A percentile compares a stretch with the other conserved stretches of the same genome.
phyloP scores from a whole-genome alignment of 1,284 basidiomycete species.

The Boletus austroedulis region DNA sequence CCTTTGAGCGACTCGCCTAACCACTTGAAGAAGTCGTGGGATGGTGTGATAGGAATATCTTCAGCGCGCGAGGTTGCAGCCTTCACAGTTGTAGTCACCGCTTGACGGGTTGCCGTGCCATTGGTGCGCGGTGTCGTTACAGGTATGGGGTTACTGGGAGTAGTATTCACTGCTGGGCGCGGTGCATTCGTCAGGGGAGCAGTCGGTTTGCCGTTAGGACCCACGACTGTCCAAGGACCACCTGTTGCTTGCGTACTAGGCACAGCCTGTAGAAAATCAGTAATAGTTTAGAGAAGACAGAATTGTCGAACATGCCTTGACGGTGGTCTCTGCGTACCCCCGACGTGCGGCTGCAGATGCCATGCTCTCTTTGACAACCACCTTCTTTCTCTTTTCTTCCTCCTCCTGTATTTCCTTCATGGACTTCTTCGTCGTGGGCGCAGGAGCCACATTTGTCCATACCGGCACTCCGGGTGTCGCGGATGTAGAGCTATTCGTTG shows the following conservation, averaged over 20 bases:
- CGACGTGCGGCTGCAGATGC: slow-evolving; percentile 59
- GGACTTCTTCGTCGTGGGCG: slow-evolving; percentile 74
- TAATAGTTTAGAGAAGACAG: background rate
- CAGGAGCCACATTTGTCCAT: slow-evolving; percentile 63
- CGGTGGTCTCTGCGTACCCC: slow-evolving; percentile 77
- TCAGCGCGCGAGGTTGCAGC: slow-evolving; percentile 50
- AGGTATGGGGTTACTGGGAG: slow-evolving; percentile 23
- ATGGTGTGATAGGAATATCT: slow-evolving; percentile 65
- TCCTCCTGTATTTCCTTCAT: slow-evolving; percentile 99
- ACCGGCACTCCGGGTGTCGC: slow-evolving; percentile 44
- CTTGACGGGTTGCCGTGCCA: slow-evolving; percentile 37
- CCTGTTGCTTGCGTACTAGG: slow-evolving; percentile 35
- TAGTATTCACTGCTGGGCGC: slow-evolving; percentile 37
- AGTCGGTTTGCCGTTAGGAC: slow-evolving; percentile 68
- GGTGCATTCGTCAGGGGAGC: slow-evolving; percentile 33
- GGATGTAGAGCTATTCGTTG: slow-evolving; percentile 37
- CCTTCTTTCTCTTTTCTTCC: slow-evolving; percentile 82
- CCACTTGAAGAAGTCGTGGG: slow-evolving; percentile 91
- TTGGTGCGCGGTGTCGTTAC: slow-evolving; percentile 37
- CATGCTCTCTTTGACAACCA: slow-evolving; percentile 58
- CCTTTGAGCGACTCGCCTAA: slow-evolving; percentile 86
- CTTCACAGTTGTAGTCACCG: slow-evolving; percentile 36
- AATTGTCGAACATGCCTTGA: slow-evolving; percentile 54
- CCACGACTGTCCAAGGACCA: slow-evolving; percentile 85
- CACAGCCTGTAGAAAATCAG: slow-evolving; percentile 21